These are phyloP conservation scores for Tagetes erecta DNA, from an alignment of 129 eudicot species.

Conservation along the genomic window DNA sequence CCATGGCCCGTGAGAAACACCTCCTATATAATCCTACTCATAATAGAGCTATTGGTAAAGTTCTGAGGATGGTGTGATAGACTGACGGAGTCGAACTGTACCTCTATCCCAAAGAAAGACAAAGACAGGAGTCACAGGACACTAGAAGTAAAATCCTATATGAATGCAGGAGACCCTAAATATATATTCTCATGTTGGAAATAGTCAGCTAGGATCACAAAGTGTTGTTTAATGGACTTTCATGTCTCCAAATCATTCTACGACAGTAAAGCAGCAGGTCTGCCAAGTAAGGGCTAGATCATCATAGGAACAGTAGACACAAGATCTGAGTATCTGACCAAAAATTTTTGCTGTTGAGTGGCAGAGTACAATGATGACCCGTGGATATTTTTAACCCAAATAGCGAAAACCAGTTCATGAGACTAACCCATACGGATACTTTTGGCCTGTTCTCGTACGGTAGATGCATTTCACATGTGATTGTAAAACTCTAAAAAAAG, in stretches of 20 bases:
- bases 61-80: too few species aligned
- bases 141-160: not conserved
- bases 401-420: not conserved
- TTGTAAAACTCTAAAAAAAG: not conserved
- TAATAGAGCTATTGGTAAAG: too few species aligned
- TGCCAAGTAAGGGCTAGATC: not conserved
- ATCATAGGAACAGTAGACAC: not conserved
- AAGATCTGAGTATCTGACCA: constrained; percentile 12
- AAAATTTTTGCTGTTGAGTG: not conserved
- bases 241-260: constrained; percentile 14
- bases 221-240: not conserved
- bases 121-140: not conserved
- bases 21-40: too few species aligned
- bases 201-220: constrained; percentile 12
- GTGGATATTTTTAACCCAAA: not conserved
- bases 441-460: not conserved
- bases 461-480: constrained; percentile 1
- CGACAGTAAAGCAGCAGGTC: constrained; percentile 8
- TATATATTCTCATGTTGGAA: not conserved
- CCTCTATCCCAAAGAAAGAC: too few species aligned
- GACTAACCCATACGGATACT: not conserved
- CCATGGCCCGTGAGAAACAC: too few species aligned
- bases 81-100: not conserved
- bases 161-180: not conserved
- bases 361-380: not conserved